Evolutionary conservation across 306 rosid species (phyloP), one percentile per base, ranked within the genome.

Genomic region (Prunus padus): DNA sequence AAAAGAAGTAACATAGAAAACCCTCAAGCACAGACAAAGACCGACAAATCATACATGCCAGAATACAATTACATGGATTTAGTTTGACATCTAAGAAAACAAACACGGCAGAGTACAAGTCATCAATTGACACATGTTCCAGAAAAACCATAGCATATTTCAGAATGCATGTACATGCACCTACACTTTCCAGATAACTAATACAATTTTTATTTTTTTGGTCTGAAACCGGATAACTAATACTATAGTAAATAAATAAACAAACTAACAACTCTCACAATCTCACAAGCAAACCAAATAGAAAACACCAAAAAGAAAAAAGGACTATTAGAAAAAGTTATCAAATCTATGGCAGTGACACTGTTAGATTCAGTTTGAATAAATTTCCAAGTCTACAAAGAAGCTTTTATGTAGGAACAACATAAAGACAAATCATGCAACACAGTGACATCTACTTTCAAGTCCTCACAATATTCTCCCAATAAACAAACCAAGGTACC

Each of bases 401-500:
- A 4, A 69, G 55, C 14, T 47, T 22, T 26, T 67, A 22, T 59
- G 22, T 8, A 45, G 19, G 62, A 75, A 65, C 31, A 50, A 44
- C 45, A 45, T 19, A 33, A 45, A 72, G 30, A 74, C 6, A 73
- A 63, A 57, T 47, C 55, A 81, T 80, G 37, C 72, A 65, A 78
- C 77, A 76, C 60, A 55, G 82, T 13, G 28, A 79, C 31, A 74
- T 72, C 59, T 74, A 79, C 73, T 81, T 82, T 79, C 74, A 85
- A 75, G 18, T 52, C 72, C 85, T 77, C 86, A 78, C 89, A 89
- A 80, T 64, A 82, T 78, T 89, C 90, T 84, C 99, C 97, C 76
- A 88, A 88, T 86, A 88, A 87, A 87, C 96, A 89, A 92, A 76
- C 98, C 91, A 89, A 86, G 97, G 89, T 96, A 96, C 99, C 99